Base-by-base conservation (phyloP, 306 rosid species). In the Alnus rubra region DNA sequence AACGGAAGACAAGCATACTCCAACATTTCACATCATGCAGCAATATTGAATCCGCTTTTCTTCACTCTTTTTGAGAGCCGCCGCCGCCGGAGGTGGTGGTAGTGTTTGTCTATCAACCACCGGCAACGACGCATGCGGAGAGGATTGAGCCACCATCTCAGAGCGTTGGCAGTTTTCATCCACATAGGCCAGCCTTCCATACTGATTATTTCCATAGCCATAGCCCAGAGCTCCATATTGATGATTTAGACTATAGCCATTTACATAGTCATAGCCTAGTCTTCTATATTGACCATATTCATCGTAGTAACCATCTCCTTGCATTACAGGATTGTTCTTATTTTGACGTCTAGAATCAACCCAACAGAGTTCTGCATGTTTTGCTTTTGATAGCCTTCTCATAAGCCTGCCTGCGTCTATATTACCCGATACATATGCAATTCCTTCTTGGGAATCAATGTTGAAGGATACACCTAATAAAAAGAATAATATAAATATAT, bases 351-450 rank as follows among this genome's bases (percentile, higher is more conserved):
- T 76, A 9, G 80, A 62, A 54, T 79, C 78, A 51, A 79, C 69
- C 18, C 65, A 58, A 1, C 54, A 35, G 4, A 76, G 71, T 51
- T 75, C 78, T 14, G 67, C 75, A 37, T 79, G 81, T 78, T 83
- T 83, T 7, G 80, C 42, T 23, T 79, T 80, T 30, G 49, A 48
- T 31, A 84, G 68, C 68, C 48, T 33, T 15, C 13, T 48, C 71
- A 83, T 7, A 10, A 79, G 71, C 9, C 53, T 67, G n/a, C 14
- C 37, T 5, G 75, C 79, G 52, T 80, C 13, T 54, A 80, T 51
- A 35, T 35, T 64, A 39, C 70, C 70, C 0, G 70, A 64, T 7
- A 64, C 11, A 64, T 14, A 35, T 33, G 70, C 70, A 19, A 33
- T 3, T 9, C 70, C 70, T 15, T 15, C 3, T 7, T 35, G 70